A percentile compares a stretch with the other conserved stretches of the same genome.
Evolutionary conservation across 1,139 yeast species (phyloP).

Genomic region (Yamadazyma pseudoaaseri): DNA sequence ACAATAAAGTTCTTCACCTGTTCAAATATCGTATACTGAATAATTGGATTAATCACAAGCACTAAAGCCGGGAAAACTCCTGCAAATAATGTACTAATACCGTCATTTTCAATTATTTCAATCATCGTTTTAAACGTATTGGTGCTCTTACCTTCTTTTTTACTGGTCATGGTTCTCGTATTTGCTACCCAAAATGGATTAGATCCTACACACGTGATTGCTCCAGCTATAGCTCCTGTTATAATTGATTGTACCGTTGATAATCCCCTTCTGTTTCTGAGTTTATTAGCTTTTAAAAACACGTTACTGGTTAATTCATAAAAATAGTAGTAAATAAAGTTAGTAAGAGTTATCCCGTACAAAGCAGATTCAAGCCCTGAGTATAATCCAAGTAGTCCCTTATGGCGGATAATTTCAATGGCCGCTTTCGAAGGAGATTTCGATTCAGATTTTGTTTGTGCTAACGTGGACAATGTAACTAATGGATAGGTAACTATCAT

Average conservation of each 20-base stretch:
- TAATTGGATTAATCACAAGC: slow-evolving; percentile 82
- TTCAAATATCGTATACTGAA: slow-evolving; percentile 90
- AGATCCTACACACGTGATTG: slow-evolving; percentile 79
- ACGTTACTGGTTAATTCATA: slow-evolving; percentile 69
- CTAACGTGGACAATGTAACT: slow-evolving; percentile 78
- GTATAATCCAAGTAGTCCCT: slow-evolving; percentile 73
- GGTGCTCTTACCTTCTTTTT: slow-evolving; percentile 20
- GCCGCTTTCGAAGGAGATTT: slow-evolving; percentile 32
- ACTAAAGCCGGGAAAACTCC: slow-evolving; percentile 88
- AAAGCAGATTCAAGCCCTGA: slow-evolving; percentile 87
- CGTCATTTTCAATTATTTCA: slow-evolving; percentile 70
- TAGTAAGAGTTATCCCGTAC: slow-evolving; percentile 81
- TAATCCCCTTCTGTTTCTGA: slow-evolving; percentile 37
- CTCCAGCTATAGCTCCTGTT: slow-evolving; percentile 86
- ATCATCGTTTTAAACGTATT: slow-evolving; percentile 53
- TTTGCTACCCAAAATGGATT: slow-evolving; percentile 97
- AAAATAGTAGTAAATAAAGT: slow-evolving; percentile 87
- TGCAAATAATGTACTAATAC: slow-evolving; percentile 69
- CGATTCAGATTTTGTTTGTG: slow-evolving; percentile 56
- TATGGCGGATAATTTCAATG: slow-evolving; percentile 51
- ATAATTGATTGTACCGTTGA: slow-evolving; percentile 70
- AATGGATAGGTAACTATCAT: slow-evolving; percentile 85
- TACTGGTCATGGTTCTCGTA: slow-evolving; percentile 73
- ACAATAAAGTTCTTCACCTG: slow-evolving; percentile 70
- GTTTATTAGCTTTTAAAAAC: slow-evolving; percentile 42